phyloP scores from a whole-genome alignment of 371 early-diverging fungal genomes.

The Zychaea mexicana region DNA sequence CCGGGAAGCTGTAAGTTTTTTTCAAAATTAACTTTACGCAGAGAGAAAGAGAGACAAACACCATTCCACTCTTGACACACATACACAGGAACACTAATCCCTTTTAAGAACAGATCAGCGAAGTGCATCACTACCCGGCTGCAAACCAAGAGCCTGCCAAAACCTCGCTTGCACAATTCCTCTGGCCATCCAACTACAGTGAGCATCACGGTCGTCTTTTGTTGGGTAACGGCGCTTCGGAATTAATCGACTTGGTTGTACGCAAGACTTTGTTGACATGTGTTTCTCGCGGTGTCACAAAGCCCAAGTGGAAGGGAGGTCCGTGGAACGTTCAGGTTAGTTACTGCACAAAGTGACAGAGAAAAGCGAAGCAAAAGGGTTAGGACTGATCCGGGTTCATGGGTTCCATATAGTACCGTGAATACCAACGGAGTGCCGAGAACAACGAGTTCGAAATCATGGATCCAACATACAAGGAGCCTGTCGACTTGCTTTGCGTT shows the following conservation, averaged over 20 bases:
- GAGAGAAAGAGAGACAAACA: no score
- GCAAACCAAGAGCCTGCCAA: slow-evolving; percentile 90
- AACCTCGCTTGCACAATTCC: slow-evolving; percentile 74
- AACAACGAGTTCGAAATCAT: slow-evolving; percentile 70
- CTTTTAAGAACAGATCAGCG: slow-evolving; percentile 61
- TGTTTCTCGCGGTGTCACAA: slow-evolving; percentile 17
- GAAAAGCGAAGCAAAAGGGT: background rate
- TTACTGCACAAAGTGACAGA: background rate
- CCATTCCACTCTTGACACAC: no score
- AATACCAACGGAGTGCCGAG: slow-evolving; percentile 83
- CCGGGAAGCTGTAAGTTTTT: slow-evolving; percentile 62
- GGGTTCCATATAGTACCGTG: slow-evolving; percentile 67
- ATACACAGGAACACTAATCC: no score
- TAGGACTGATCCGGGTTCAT: background rate
- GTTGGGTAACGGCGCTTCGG: slow-evolving; percentile 87
- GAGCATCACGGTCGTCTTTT: slow-evolving; percentile 59
- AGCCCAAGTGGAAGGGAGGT: slow-evolving; percentile 76
- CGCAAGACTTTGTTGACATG: slow-evolving; percentile 66
- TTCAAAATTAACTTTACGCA: background rate
- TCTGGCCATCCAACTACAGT: slow-evolving; percentile 67
- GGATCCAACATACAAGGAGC: slow-evolving; percentile 47
- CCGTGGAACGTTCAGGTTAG: slow-evolving; percentile 77
- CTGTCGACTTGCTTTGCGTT: slow-evolving; percentile 69
- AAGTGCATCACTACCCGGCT: slow-evolving; percentile 85
- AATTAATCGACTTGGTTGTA: slow-evolving; percentile 83